Base-by-base conservation (phyloP, 1,284 basidiomycete species). In the Thecaphora frezii region DNA sequence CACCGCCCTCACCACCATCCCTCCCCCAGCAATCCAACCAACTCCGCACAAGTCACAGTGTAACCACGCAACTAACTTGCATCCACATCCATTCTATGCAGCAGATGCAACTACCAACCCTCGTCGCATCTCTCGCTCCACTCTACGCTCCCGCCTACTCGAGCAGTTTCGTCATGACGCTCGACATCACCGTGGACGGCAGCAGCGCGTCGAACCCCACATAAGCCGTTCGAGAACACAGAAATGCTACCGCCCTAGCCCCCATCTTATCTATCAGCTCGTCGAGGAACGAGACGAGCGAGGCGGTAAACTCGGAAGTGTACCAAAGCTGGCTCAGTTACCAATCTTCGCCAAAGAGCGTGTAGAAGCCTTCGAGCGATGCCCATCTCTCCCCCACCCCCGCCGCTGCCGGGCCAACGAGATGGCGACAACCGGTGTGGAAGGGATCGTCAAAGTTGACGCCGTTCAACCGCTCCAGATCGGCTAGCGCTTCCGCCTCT, bases 291-390 rank as follows among this genome's bases (percentile, higher is more conserved):
- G 56, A 42, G 2, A 54, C 58, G 13, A 66, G 63, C 28, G 58
- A 38, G 36, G 39, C 41, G 3, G 55, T 58, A 33, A 66, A 66
- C 16, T 53, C 48, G 33, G 58, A 28, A 5, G 59, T 50, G 42
- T 66, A 66, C 59, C 64, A 66, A 30, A 66, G 62, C 24, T 66
- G 64, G 16, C 55, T 58, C 18, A 66, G 50, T 25, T 66, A 59
- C 64, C 64, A 71, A 33, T 68, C 66, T 46, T 79, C 78, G 3
- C 65, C 62, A 13, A 77, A 75, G 5, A 73, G 56, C 8, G 54
- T 68, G 24, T 71, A 44, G 47, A 71, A 78, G 16, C 61, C 64
- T 18, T 68, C 68, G 3, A 69, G 69, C 12, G 44, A n/a, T n/a
- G n/a, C n/a, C 48, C 8, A 44, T 48, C 13, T n/a, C 18, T 8